Conservation (phyloP, 805 yeast genomes). For the Ogataea populi-albae region DNA sequence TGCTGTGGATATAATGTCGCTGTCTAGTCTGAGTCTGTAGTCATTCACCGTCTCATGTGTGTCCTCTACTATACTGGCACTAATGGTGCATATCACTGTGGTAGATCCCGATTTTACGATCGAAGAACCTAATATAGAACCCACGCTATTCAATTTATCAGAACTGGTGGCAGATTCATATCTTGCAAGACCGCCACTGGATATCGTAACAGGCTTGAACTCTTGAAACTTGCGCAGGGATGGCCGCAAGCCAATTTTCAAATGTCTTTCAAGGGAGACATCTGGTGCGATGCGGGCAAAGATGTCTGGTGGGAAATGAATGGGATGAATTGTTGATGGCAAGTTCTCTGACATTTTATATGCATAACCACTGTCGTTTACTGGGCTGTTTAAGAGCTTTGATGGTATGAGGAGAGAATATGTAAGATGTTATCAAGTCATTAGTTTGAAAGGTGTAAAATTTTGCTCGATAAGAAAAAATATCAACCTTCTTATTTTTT, state of each 20-base stretch:
- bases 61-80: conserved; percentile 64
- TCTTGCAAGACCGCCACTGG: conserved; percentile 37
- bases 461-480: no score
- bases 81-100: conserved; percentile 65
- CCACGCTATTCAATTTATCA: conserved; percentile 17
- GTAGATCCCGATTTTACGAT: conserved; percentile 71
- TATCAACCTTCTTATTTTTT: no score
- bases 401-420: no score
- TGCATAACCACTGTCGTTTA: no score
- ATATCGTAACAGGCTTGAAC: conserved; percentile 55
- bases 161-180: conserved; percentile 19
- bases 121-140: conserved; percentile 59
- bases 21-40: conserved; percentile 38
- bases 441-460: no score
- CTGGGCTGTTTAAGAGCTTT: no score
- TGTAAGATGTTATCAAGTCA: no score
- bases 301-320: conserved; percentile 76
- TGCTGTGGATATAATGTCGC: conserved; percentile 31
- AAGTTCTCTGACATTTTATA: no score
- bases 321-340: no score
- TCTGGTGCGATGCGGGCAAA: conserved; percentile 86
- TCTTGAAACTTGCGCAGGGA: conserved; percentile 68
- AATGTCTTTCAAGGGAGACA: conserved; percentile 72
- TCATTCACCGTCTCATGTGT: conserved; percentile 42
- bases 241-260: conserved; percentile 75